These are phyloP conservation scores for Fusarium denticulatum DNA, from an alignment of 2,329 filamentous ascomycete species.

Conservation along the genomic window DNA sequence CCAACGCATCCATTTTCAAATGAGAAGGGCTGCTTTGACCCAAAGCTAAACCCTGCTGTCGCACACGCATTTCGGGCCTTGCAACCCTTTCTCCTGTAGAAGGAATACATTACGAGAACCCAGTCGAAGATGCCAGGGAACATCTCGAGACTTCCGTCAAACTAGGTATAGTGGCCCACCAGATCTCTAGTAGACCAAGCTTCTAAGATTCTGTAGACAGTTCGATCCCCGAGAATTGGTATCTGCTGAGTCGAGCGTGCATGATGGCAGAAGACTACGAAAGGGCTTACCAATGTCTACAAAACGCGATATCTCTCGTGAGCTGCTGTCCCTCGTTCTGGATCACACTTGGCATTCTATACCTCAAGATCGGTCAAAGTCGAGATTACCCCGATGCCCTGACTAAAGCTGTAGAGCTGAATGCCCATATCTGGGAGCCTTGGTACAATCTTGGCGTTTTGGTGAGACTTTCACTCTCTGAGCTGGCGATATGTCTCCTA, in stretches of 20 bases:
- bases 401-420: not conserved
- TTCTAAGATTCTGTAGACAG: not conserved
- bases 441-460: not conserved
- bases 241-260: not conserved
- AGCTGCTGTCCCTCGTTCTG: not conserved
- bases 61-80: no score
- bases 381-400: not conserved
- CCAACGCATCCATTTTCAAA: no score
- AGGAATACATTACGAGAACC: no score
- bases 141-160: no score
- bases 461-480: not conserved
- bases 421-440: not conserved
- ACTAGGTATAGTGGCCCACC: no score
- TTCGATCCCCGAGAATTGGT: not conserved
- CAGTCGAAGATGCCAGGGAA: no score
- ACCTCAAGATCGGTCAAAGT: not conserved
- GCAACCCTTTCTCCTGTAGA: no score
- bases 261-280: not conserved
- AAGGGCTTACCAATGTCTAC: fast-evolving
- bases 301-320: fast-evolving
- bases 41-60: no score
- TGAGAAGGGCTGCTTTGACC: no score
- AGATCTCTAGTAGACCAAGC: no score
- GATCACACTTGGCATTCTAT: not conserved
- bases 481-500: fast-evolving